These are phyloP conservation scores for Blumeria graminis DNA, from an alignment of 2,329 filamentous ascomycete species.

Conservation along the genomic window DNA sequence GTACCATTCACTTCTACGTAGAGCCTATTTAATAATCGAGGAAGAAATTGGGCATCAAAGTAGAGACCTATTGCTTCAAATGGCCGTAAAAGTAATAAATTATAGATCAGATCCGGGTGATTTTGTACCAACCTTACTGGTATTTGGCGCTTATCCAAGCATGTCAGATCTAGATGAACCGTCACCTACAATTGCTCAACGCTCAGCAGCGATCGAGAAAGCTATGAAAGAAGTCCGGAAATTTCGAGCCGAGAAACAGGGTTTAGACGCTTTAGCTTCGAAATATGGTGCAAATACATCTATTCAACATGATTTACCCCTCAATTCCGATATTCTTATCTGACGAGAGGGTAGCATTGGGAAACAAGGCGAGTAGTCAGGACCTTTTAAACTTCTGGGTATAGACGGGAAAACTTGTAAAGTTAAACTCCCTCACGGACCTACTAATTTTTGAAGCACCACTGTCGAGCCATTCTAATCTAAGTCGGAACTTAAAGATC, in stretches of 20 bases:
- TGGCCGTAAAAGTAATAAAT: neutral
- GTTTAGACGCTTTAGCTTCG: neutral
- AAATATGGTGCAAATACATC: conserved; percentile 1
- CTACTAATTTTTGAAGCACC: neutral
- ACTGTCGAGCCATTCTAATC: neutral
- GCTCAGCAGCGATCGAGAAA: conserved; percentile 2
- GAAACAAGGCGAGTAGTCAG: neutral
- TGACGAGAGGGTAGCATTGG: conserved; percentile 2
- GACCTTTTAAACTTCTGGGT: neutral
- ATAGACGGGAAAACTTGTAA: neutral
- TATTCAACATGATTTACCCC: conserved; percentile 1
- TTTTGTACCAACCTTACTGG: neutral
- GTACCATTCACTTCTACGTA: neutral
- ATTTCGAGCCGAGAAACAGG: neutral
- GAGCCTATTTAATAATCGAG: neutral
- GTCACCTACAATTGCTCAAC: neutral
- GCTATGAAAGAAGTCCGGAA: conserved; percentile 4
- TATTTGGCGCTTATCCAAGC: neutral
- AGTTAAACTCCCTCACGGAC: neutral
- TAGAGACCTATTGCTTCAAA: neutral
- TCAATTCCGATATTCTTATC: neutral
- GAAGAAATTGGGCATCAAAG: neutral
- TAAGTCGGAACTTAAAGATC: neutral
- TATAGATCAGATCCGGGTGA: neutral
- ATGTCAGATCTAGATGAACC: neutral